These are phyloP conservation scores for Miscanthus lutarioriparius DNA, from an alignment of 176 grass and related monocot species.

Conservation along the genomic window DNA sequence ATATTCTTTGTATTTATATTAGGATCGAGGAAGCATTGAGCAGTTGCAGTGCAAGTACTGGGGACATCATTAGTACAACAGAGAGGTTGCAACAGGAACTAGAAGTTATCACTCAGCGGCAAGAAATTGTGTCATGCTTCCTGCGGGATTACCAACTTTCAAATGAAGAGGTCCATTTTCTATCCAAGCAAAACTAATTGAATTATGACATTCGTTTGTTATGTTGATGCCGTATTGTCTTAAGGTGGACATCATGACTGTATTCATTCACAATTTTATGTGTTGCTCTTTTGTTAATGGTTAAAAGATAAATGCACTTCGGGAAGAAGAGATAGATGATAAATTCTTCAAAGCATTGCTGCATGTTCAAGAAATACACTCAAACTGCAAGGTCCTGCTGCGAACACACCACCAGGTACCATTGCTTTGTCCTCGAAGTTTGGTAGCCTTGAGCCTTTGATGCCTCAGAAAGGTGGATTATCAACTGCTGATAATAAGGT, in stretches of 20 bases:
- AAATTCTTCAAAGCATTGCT: slow-evolving; percentile 92
- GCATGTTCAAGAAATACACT: slow-evolving; percentile 99
- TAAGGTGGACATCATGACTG: neutral
- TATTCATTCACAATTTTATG: slow-evolving; percentile 5
- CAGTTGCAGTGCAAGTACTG: slow-evolving; percentile 87
- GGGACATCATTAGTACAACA: slow-evolving; percentile 95
- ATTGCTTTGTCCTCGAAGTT: slow-evolving; percentile 7
- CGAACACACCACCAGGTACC: slow-evolving; percentile 96
- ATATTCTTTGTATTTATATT: slow-evolving; percentile 26
- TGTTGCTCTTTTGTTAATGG: slow-evolving; percentile 35
- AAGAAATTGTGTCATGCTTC: slow-evolving; percentile 97
- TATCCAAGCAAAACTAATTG: slow-evolving; percentile 9
- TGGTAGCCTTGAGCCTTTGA: slow-evolving; percentile 11
- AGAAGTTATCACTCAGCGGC: slow-evolving; percentile 86
- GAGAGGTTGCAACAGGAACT: slow-evolving; percentile 98
- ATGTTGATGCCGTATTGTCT: neutral
- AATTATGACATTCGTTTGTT: slow-evolving; percentile 18
- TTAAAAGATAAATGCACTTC: slow-evolving; percentile 83
- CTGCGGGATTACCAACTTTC: slow-evolving; percentile 96
- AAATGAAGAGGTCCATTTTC: slow-evolving; percentile 73
- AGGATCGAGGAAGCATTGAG: slow-evolving; percentile 89
- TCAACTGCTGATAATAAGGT: neutral
- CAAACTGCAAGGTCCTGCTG: slow-evolving; percentile 94
- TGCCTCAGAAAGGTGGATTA: neutral
- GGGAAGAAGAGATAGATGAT: slow-evolving; percentile 87